Conservation (phyloP, 179 eudicot species). For the Heliamphora pulchella region DNA sequence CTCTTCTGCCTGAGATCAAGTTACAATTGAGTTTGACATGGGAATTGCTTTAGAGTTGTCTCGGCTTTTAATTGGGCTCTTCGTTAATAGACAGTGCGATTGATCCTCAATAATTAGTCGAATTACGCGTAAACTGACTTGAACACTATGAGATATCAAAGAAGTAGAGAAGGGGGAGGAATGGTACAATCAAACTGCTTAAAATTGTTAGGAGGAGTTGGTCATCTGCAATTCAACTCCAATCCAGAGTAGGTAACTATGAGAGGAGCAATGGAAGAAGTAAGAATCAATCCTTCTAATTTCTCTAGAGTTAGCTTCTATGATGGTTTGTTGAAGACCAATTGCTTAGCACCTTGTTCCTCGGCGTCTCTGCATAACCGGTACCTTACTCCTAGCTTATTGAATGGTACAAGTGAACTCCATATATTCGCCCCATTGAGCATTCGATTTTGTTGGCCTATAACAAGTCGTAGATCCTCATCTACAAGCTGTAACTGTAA, state of each 20-base stretch:
- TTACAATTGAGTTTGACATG: slow-evolving; percentile 2
- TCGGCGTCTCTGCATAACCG: slow-evolving; percentile 80
- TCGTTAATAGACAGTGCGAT: too few species aligned
- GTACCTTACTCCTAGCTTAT: slow-evolving; percentile 84
- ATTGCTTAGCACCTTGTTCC: slow-evolving; percentile 50
- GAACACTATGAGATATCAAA: too few species aligned
- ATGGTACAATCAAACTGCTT: background rate
- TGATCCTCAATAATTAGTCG: too few species aligned
- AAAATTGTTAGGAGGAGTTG: slow-evolving; percentile 7
- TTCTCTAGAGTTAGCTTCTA: background rate
- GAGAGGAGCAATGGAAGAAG: too few species aligned
- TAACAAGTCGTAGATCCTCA: slow-evolving; percentile 72
- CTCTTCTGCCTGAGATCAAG: background rate
- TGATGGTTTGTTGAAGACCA: slow-evolving; percentile 36
- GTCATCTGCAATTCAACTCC: background rate
- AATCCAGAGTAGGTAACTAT: background rate
- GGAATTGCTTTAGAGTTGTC: too few species aligned
- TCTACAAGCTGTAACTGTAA: slow-evolving; percentile 47
- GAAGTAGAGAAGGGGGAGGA: background rate
- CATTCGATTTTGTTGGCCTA: slow-evolving; percentile 92
- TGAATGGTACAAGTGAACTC: slow-evolving; percentile 78
- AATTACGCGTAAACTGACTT: too few species aligned
- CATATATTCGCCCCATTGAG: slow-evolving; percentile 72
- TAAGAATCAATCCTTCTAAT: background rate
- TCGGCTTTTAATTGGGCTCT: too few species aligned